Conservation (phyloP, 768 basidiomycete species). For the Pulveroboletus sp. region DNA sequence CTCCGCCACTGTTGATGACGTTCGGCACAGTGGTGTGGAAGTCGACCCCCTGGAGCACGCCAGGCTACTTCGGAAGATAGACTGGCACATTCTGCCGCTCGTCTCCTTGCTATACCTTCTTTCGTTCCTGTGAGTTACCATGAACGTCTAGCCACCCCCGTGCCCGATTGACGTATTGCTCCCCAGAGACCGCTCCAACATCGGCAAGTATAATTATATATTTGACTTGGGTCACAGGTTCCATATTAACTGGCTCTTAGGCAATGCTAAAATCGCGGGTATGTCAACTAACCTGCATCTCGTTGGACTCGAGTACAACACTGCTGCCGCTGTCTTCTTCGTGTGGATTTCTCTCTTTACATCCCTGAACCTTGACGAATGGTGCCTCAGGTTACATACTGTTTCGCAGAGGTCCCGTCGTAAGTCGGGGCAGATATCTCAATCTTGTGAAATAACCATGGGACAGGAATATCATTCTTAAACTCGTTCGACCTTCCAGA, state of each 20-base stretch:
- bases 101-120: slow-evolving; percentile 1
- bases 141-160: not conserved
- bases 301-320: not conserved
- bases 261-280: not conserved
- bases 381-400: not conserved
- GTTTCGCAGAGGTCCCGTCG: slow-evolving; percentile 1
- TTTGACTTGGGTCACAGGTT: not conserved
- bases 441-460: not conserved
- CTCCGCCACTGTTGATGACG: not conserved
- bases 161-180: not conserved
- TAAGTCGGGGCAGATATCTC: not conserved
- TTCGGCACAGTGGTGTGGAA: not conserved
- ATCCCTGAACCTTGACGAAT: not conserved
- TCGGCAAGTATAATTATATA: not conserved
- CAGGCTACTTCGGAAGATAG: not conserved
- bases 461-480: slow-evolving; percentile 35
- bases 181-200: not conserved
- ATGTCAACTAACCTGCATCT: not conserved
- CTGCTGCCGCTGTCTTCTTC: not conserved
- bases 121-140: not conserved
- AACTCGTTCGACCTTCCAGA: slow-evolving; percentile 32
- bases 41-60: not conserved
- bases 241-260: not conserved
- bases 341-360: not conserved
- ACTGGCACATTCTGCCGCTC: not conserved